phyloP scores from a whole-genome alignment of 192 early-diverging fungal genomes.

The Coemansia sp. region DNA sequence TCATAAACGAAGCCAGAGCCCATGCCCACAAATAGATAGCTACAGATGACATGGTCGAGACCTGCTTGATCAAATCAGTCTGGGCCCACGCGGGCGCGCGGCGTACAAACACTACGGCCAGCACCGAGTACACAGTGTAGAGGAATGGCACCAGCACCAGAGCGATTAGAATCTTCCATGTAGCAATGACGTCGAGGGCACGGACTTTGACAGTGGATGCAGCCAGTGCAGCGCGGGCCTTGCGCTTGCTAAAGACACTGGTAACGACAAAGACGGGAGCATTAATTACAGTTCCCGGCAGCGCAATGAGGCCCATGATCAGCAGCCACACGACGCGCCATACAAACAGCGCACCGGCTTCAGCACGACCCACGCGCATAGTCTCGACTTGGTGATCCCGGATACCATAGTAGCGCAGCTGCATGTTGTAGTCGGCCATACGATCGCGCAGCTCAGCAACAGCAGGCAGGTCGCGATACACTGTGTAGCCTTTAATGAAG shows the following conservation, averaged over 20 bases:
- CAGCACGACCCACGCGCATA: slow-evolving; percentile 64
- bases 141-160: slow-evolving; percentile 72
- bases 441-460: slow-evolving; percentile 76
- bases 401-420: slow-evolving; percentile 90
- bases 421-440: slow-evolving; percentile 81
- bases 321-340: slow-evolving; percentile 69
- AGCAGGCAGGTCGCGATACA: slow-evolving; percentile 78
- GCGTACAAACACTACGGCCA: slow-evolving; percentile 55
- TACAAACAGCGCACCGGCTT: slow-evolving; percentile 67
- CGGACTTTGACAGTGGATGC: slow-evolving; percentile 93
- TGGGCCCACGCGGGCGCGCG: slow-evolving; percentile 32
- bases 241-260: slow-evolving; percentile 47
- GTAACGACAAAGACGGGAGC: slow-evolving; percentile 51
- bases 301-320: slow-evolving; percentile 71
- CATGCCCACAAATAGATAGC: slow-evolving; percentile 42
- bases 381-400: slow-evolving; percentile 94
- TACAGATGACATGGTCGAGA: slow-evolving; percentile 18
- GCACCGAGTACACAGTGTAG: slow-evolving; percentile 68
- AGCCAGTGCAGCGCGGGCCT: slow-evolving; percentile 71
- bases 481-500: slow-evolving; percentile 79
- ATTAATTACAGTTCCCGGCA: slow-evolving; percentile 77
- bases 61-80: neutral
- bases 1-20: slow-evolving; percentile 59
- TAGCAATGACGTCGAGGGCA: slow-evolving; percentile 91
- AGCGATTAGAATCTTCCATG: slow-evolving; percentile 88